Evolutionary conservation across 1,284 basidiomycete genomes (phyloP).

Genomic region (Puccinia sorghi): DNA sequence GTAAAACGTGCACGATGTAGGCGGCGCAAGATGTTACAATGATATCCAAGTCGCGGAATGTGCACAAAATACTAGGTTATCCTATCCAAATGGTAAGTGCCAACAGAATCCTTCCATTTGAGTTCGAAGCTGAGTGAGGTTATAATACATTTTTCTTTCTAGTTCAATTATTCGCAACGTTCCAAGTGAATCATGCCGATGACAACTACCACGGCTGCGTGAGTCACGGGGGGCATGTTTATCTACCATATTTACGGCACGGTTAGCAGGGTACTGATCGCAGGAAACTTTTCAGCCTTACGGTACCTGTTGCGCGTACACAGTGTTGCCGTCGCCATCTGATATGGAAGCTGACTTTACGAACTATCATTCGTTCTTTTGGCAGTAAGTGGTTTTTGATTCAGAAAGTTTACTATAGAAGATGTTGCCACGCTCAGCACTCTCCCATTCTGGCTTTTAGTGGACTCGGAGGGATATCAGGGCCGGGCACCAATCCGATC

Average conservation of each 20-base stretch:
- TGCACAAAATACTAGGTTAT: slow-evolving; percentile 32
- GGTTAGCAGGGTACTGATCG: background rate
- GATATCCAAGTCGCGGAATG: slow-evolving; percentile 44
- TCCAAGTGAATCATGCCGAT: slow-evolving; percentile 34
- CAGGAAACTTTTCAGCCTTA: slow-evolving; percentile 15
- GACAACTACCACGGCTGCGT: slow-evolving; percentile 43
- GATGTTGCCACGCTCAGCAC: background rate
- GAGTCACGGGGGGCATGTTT: slow-evolving; percentile 3
- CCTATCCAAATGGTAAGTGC: slow-evolving; percentile 34
- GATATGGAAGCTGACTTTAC: slow-evolving; percentile 41
- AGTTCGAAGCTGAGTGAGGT: background rate
- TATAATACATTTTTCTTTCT: background rate
- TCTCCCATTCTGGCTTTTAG: background rate
- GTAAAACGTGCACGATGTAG: background rate
- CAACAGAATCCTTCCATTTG: background rate
- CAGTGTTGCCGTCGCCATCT: slow-evolving; percentile 19
- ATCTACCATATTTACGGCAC: background rate
- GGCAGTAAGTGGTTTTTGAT: slow-evolving; percentile 22
- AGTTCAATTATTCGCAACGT: slow-evolving; percentile 34
- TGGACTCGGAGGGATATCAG: slow-evolving; percentile 24
- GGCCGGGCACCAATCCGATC: slow-evolving; percentile 29
- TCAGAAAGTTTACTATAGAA: background rate
- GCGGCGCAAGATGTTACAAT: slow-evolving; percentile 10
- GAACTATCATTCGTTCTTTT: slow-evolving; percentile 44
- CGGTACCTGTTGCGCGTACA: slow-evolving; percentile 38